Conservation (phyloP, 306 rosid species). For the Cicer pinnatifidum region DNA sequence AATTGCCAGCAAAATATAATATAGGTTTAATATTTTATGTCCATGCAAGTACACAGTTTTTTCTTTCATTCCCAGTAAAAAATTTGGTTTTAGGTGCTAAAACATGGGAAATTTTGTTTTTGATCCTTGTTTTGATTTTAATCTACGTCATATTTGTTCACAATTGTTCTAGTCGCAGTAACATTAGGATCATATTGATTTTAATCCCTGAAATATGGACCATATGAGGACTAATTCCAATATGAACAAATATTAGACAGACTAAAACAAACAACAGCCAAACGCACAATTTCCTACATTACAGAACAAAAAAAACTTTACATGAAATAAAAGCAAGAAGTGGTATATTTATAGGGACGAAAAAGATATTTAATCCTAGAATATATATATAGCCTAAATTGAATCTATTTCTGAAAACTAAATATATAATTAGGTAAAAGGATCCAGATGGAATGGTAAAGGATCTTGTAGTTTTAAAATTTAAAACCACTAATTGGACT, state of each 20-base stretch:
- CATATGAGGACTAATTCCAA: background rate
- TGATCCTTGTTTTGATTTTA: background rate
- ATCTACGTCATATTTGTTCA: background rate
- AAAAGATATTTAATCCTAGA: background rate
- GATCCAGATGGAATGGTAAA: constrained; percentile 27
- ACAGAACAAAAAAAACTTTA: background rate
- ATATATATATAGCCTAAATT: background rate
- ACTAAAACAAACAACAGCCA: background rate
- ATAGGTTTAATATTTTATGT: constrained; percentile 7
- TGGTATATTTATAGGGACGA: background rate
- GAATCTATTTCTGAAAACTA: constrained; percentile 35
- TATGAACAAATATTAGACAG: background rate
- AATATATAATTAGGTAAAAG: constrained; percentile 17
- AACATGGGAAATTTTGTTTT: background rate
- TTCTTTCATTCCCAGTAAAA: background rate
- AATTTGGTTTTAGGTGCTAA: background rate
- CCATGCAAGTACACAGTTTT: background rate
- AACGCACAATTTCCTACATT: background rate
- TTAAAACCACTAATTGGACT: constrained; percentile 17
- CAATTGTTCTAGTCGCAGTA: background rate
- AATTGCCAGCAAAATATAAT: constrained; percentile 2
- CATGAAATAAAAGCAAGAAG: background rate
- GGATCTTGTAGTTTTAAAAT: constrained; percentile 7
- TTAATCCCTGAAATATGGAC: background rate
- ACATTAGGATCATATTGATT: background rate